Percentiles rank a stretch among this genome's conserved stretches.
These are phyloP conservation scores for Xylariaceae sp. DNA, from an alignment of 2,329 filamentous ascomycete species.

Conservation along the genomic window DNA sequence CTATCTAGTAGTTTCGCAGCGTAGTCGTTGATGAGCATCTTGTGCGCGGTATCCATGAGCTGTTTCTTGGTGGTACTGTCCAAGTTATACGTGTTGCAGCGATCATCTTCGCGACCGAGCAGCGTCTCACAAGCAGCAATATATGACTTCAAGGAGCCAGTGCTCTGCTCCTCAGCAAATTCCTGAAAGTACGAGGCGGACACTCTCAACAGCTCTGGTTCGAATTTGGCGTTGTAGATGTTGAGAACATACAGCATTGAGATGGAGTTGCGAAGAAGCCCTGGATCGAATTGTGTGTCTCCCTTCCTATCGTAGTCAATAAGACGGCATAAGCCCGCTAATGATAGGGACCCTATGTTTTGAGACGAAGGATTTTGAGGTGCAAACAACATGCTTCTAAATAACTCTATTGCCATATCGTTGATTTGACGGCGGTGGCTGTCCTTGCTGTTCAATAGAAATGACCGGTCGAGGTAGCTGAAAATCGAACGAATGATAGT, in stretches of 20 bases:
- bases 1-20: conserved; percentile 62
- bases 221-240: conserved; percentile 76
- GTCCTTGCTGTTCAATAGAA: conserved; percentile 70
- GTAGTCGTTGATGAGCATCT: conserved; percentile 66
- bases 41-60: conserved; percentile 69
- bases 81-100: conserved; percentile 77
- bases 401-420: conserved; percentile 74
- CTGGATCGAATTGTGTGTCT: conserved; percentile 53
- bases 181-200: conserved; percentile 65
- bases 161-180: conserved; percentile 65
- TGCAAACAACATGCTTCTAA: conserved; percentile 57
- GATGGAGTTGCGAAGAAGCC: conserved; percentile 69
- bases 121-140: conserved; percentile 66
- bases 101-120: conserved; percentile 66
- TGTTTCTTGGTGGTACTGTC: conserved; percentile 78
- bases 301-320: conserved; percentile 67
- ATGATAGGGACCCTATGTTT: conserved; percentile 36
- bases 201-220: conserved; percentile 65
- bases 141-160: conserved; percentile 67
- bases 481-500: conserved; percentile 81
- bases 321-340: conserved; percentile 67
- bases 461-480: conserved; percentile 89
- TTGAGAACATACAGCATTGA: conserved; percentile 81
- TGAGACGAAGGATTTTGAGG: conserved; percentile 24
- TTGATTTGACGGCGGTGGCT: conserved; percentile 60